Evolutionary conservation across 257 asterid genomes (phyloP).

Genomic region (Nicotiana sylvestris): DNA sequence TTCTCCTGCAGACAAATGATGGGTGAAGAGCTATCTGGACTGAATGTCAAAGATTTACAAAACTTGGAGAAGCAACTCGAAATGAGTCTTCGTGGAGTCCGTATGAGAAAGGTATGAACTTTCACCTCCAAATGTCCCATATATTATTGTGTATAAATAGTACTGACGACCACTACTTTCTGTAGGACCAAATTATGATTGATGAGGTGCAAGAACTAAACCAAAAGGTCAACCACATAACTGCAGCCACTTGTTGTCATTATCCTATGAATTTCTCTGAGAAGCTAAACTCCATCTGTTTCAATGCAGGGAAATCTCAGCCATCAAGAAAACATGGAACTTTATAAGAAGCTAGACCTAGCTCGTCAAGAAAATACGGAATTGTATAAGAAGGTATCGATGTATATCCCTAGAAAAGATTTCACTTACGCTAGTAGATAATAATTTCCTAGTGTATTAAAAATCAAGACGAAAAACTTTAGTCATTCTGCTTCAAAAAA

Average conservation of each 20-base stretch:
- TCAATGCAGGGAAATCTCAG: conserved; percentile 55
- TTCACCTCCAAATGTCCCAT: background rate
- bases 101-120: conserved; percentile 49
- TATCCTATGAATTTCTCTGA: background rate
- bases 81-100: conserved; percentile 49
- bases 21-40: conserved; percentile 69
- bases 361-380: conserved; percentile 49
- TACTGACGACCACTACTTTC: conserved; percentile 12
- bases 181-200: conserved; percentile 55
- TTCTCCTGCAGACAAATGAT: conserved; percentile 42
- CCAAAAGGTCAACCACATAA: conserved; percentile 39
- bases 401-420: conserved; percentile 4
- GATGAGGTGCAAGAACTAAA: conserved; percentile 56
- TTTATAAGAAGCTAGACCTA: conserved; percentile 45
- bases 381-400: conserved; percentile 47
- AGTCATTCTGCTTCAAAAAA: conserved; percentile 8
- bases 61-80: conserved; percentile 66
- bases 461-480: background rate
- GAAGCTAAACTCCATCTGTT: conserved; percentile 26
- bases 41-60: conserved; percentile 50
- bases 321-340: conserved; percentile 60
- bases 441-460: background rate
- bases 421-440: background rate
- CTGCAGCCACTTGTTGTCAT: background rate
- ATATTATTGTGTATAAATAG: background rate